Base-by-base conservation (phyloP, 2,329 filamentous ascomycete genomes). In the Aspergillus hiratsukae region DNA sequence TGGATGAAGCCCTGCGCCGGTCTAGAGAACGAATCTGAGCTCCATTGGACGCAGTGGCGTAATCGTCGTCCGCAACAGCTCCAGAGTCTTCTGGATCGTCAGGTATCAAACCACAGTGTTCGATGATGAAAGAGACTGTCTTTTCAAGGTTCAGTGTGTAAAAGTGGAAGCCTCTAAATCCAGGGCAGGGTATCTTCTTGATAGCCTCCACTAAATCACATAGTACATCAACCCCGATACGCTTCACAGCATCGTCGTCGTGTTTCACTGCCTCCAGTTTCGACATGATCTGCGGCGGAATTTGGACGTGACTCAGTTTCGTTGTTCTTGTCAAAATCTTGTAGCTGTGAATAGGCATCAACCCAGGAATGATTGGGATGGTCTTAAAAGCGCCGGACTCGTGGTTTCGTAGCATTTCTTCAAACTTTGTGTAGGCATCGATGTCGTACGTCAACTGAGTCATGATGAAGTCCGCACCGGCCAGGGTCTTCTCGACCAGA, bases 301-400 rank as follows among this genome's bases (percentile, higher is more conserved):
- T 81, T 60, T 83, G 87, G 49, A 92, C 93, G 72, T 97, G 91
- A 72, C 91, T 96, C 46, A 99, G 82, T 76, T 97, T 99, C 25
- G 92, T 93, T 31, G 93, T 96, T 60, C 94, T 81, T 68, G 91
- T 91, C 67, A 99, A 85, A 79, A 96, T 97, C 72, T 96, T 90
- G 75, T 96, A 97, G 75, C 90, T 95, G 76, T 99, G 94, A 52
- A 99, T 91, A 11, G 94, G 94, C 92, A 99, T 97, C 66, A 99
- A 80, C 1, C 94, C 94, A 0, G 94, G 93, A 55, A 99, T 89
- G 64, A 99, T 95, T 6, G 90, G 88, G 25, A 97, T 89, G 2
- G 83, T 85, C 75, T 89, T 90, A 77, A 99, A 97, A 2, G 83
- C 82, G 3, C 91, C 91, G 67, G 90, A 95, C 49, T 90, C 85